Conservation (phyloP, 2,329 filamentous ascomycete species). For the Ramularia collo-cygni region DNA sequence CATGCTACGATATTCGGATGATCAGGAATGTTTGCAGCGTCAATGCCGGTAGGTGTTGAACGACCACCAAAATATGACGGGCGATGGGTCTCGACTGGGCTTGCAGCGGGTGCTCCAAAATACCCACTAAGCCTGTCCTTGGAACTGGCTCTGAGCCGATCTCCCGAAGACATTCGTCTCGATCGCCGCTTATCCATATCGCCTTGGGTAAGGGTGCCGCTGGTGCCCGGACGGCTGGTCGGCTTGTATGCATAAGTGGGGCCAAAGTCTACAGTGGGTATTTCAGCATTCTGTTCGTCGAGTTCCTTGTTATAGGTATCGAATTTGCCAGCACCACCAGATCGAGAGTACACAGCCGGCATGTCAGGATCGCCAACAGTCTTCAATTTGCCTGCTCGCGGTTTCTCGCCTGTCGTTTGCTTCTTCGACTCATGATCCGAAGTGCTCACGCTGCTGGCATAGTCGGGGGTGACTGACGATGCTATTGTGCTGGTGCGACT, state of each 20-base stretch:
- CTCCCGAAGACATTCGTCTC: constrained; percentile 21
- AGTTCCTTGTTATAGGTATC: constrained; percentile 31
- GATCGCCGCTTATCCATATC: constrained; percentile 20
- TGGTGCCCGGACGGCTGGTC: constrained; percentile 47
- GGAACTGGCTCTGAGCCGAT: constrained; percentile 9
- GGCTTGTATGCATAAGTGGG: constrained; percentile 66
- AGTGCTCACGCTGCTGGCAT: constrained; percentile 58
- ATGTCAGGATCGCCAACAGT: constrained; percentile 57
- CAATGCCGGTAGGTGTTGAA: constrained; percentile 26
- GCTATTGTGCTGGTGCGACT: constrained; percentile 15
- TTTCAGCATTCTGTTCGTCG: constrained; percentile 42
- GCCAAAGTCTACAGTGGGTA: constrained; percentile 78
- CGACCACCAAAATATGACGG: constrained; percentile 30
- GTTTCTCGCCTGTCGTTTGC: constrained; percentile 50
- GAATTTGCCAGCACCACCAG: constrained; percentile 20
- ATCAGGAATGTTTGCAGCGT: constrained; percentile 34
- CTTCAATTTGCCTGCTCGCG: constrained; percentile 72
- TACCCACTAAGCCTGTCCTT: constrained; percentile 12
- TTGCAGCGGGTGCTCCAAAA: constrained; percentile 13
- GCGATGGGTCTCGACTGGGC: constrained; percentile 24
- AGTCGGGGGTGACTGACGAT: constrained; percentile 60
- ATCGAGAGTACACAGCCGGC: constrained; percentile 37
- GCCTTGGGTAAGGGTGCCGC: constrained; percentile 43
- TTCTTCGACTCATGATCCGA: constrained; percentile 40
- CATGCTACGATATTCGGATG: constrained; percentile 64